Evolutionary conservation across 768 basidiomycete species (phyloP), one percentile per base, ranked within the genome.

Genomic region (Rubroboletus pulcherrimus): DNA sequence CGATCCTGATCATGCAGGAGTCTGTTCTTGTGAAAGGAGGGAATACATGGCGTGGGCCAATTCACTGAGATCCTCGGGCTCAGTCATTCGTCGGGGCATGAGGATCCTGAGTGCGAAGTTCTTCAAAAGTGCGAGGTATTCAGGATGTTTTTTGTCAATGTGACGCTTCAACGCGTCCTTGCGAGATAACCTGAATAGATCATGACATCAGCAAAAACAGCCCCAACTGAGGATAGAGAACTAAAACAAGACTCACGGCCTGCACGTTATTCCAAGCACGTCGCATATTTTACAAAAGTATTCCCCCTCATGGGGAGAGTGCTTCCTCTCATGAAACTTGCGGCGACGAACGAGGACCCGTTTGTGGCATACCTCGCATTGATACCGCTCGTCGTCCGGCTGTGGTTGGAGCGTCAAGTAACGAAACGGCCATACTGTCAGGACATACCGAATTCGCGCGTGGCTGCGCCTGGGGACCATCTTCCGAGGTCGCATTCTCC

Each of bases 111-210:
- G 50, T 11, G 10, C 4, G 8, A 31, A 3, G 19, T 11, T 53
- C 52, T 17, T 38, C 8, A 39, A 8, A 5, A 50, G 49, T 8
- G 7, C 0, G 8, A 3, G 5, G 6, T 15, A 17, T 8, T 30
- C 1, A 0, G 35, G 9, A 6, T 54, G 53, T 9, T 50, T 42
- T 4, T 2, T 9, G 0, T 24, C 7, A 0, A 53, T 9, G 5
- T 58, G 57, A 7, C 56, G 42, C 17, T 58, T 58, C 4, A 58
- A 17, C 0, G 35, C 33, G 3, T 58, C 57, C 29, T 33, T 58
- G 15, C 48, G 40, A n/a, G 57, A 51, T 3, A 51, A 4, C 0
- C 56, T 58, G 26, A 15, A 35, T 5, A 7, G n/a, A 43, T 34
- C 10, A 11, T 6, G 2, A 24, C 21, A 7, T 57, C 19, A 57